A percentile compares a stretch with the other conserved stretches of the same genome.
These are phyloP conservation scores for Dissophora ornata DNA, from an alignment of 192 early-diverging fungal genomes.

Conservation along the genomic window DNA sequence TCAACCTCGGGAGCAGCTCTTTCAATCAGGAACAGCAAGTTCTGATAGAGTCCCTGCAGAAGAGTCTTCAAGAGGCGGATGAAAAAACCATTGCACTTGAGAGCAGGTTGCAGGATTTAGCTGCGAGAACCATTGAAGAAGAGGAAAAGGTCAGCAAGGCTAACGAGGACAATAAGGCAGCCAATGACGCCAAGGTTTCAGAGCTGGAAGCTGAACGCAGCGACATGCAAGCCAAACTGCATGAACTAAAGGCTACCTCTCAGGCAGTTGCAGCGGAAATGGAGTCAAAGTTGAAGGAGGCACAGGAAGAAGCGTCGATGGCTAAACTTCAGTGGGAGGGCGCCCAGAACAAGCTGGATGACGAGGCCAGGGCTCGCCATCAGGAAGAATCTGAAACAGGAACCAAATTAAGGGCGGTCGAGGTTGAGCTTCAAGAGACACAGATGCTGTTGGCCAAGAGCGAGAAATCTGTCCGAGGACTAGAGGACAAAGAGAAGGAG, in stretches of 20 bases:
- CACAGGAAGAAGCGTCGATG: slow-evolving; percentile 43
- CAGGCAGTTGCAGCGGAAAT: not conserved
- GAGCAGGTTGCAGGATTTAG: slow-evolving; percentile 49
- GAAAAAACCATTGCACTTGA: slow-evolving; percentile 39
- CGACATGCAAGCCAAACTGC: slow-evolving; percentile 3
- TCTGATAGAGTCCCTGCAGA: slow-evolving; percentile 43
- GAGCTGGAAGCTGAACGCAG: slow-evolving; percentile 29
- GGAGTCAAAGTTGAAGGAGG: slow-evolving; percentile 6
- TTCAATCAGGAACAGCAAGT: slow-evolving; percentile 4
- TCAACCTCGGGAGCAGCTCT: slow-evolving; percentile 17
- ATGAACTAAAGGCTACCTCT: not conserved
- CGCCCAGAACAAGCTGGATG: slow-evolving; percentile 8
- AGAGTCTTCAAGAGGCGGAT: slow-evolving; percentile 45
- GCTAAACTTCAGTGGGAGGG: slow-evolving; percentile 50
- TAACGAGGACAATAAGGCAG: slow-evolving; percentile 11
- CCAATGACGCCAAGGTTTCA: slow-evolving; percentile 14
- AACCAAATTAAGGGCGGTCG: slow-evolving; percentile 21
- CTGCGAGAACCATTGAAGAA: slow-evolving; percentile 48
- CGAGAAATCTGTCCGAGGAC: slow-evolving; percentile 21
- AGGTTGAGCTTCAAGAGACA: slow-evolving; percentile 45
- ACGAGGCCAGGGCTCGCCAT: slow-evolving; percentile 25
- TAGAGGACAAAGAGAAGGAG: slow-evolving; percentile 30
- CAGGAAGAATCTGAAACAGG: slow-evolving; percentile 19
- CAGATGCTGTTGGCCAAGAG: slow-evolving; percentile 32
- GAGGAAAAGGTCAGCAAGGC: slow-evolving; percentile 34